Conservation (phyloP, 495 filamentous ascomycete species). For the Penicillium dipodomyicola region DNA sequence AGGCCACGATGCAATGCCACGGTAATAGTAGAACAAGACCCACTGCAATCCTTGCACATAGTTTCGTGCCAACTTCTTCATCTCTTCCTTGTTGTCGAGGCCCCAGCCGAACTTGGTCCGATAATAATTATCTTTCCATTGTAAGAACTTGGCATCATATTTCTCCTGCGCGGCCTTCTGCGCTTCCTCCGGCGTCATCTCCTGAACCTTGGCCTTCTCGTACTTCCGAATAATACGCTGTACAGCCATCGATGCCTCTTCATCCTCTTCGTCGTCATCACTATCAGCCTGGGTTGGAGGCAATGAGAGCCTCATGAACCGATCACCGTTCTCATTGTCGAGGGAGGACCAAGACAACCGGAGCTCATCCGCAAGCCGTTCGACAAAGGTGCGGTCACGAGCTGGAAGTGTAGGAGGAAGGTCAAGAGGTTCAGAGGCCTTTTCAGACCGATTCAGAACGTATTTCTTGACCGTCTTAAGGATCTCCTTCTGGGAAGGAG, state of each 20-base stretch:
- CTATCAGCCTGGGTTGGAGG: slow-evolving; percentile 52
- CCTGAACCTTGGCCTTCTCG: slow-evolving; percentile 81
- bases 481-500: slow-evolving; percentile 74
- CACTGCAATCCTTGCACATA: slow-evolving; percentile 98
- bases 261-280: slow-evolving; percentile 70
- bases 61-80: slow-evolving; percentile 84
- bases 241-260: slow-evolving; percentile 80
- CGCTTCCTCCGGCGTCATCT: slow-evolving; percentile 74
- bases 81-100: slow-evolving; percentile 75
- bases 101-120: slow-evolving; percentile 85
- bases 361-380: slow-evolving; percentile 80
- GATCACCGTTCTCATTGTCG: slow-evolving; percentile 72
- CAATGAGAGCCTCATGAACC: slow-evolving; percentile 73
- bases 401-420: slow-evolving; percentile 74
- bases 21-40: slow-evolving; percentile 98
- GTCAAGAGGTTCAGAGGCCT: slow-evolving; percentile 56
- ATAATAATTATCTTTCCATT: slow-evolving; percentile 95
- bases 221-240: slow-evolving; percentile 82
- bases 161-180: slow-evolving; percentile 72
- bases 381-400: slow-evolving; percentile 85
- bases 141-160: slow-evolving; percentile 81
- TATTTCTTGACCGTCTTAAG: slow-evolving; percentile 81
- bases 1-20: slow-evolving; percentile 94
- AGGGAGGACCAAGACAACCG: slow-evolving; percentile 79
- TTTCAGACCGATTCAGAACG: slow-evolving; percentile 59